Percentiles rank a stretch among this genome's conserved stretches.
Conservation (phyloP, 2,329 filamentous ascomycete genomes). For the Aureobasidium sp. region DNA sequence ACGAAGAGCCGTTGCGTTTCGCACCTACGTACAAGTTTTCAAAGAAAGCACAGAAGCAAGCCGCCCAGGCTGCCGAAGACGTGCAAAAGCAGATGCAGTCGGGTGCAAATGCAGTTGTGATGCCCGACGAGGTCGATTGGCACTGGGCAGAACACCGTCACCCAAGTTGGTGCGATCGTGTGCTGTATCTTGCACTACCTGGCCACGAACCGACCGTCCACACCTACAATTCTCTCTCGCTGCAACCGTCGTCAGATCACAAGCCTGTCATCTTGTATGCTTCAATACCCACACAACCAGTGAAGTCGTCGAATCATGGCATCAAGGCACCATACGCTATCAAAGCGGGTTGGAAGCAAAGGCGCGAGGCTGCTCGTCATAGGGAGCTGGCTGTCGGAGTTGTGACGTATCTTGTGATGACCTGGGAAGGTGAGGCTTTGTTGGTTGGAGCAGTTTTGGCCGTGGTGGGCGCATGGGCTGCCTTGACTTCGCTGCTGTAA, state of each 20-base stretch:
- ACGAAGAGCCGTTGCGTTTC: conserved; percentile 68
- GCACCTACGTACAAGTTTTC: conserved; percentile 92
- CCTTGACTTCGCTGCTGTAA: conserved; percentile 18
- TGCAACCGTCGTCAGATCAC: conserved; percentile 82
- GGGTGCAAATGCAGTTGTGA: conserved; percentile 18
- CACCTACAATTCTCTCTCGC: conserved; percentile 66
- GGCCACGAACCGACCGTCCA: conserved; percentile 49
- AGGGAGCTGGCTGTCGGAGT: conserved; percentile 55
- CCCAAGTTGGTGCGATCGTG: conserved; percentile 89
- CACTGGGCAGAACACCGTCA: conserved; percentile 74
- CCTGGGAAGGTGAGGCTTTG: conserved; percentile 39
- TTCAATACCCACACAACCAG: conserved; percentile 49
- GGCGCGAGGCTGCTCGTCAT: conserved; percentile 47
- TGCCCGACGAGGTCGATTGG: conserved; percentile 43
- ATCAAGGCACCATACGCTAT: conserved; percentile 45
- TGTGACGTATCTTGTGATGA: conserved; percentile 46
- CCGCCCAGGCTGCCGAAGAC: conserved; percentile 21
- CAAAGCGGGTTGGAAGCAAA: conserved; percentile 49
- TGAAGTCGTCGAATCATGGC: conserved; percentile 20
- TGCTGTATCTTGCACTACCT: conserved; percentile 59
- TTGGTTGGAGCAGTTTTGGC: conserved; percentile 27
- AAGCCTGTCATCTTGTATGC: conserved; percentile 70
- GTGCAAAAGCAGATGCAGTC: conserved; percentile 4
- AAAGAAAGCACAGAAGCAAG: conserved; percentile 30
- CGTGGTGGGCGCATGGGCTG: conserved; percentile 26